phyloP scores from a whole-genome alignment of 176 grass and related monocot species.

The Rhipidocladum racemiflorum region DNA sequence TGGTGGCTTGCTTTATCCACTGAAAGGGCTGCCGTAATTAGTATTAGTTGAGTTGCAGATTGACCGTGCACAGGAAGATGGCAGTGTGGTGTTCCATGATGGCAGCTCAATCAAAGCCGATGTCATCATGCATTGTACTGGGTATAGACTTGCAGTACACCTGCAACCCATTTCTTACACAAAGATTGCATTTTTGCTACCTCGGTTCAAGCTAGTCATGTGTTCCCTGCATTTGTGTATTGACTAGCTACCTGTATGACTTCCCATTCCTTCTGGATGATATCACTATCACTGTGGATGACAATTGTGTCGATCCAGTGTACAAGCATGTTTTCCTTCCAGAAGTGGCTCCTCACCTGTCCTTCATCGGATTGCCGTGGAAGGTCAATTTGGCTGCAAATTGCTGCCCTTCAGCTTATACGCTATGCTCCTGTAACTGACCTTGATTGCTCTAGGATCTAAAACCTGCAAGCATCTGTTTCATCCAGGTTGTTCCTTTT shows the following conservation, averaged over 20 bases:
- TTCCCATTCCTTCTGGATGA: slow-evolving; percentile 61
- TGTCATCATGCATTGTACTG: slow-evolving; percentile 80
- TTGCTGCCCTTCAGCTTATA: neutral
- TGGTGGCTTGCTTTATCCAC: slow-evolving; percentile 43
- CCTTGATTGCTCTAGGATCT: neutral
- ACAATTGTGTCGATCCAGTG: slow-evolving; percentile 58
- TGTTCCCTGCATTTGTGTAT: neutral
- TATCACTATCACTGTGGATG: slow-evolving; percentile 60
- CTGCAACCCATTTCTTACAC: neutral
- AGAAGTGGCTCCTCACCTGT: slow-evolving; percentile 44
- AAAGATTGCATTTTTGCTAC: neutral
- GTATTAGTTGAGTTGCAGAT: slow-evolving; percentile 47
- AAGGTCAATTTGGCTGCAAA: slow-evolving; percentile 40
- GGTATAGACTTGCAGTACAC: slow-evolving; percentile 37
- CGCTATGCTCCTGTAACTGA: neutral
- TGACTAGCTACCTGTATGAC: slow-evolving; percentile 61
- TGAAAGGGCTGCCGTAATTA: slow-evolving; percentile 12
- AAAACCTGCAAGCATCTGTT: neutral
- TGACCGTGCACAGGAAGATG: slow-evolving; percentile 45
- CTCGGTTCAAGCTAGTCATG: slow-evolving; percentile 20
- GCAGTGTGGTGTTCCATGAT: slow-evolving; percentile 57
- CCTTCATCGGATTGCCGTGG: slow-evolving; percentile 64
- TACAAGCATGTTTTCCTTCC: slow-evolving; percentile 79
- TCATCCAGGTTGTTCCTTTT: slow-evolving; percentile 62
- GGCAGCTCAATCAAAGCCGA: slow-evolving; percentile 51